Base-by-base conservation (phyloP, 1,284 basidiomycete genomes). In the Apiotrichum montevideense region DNA sequence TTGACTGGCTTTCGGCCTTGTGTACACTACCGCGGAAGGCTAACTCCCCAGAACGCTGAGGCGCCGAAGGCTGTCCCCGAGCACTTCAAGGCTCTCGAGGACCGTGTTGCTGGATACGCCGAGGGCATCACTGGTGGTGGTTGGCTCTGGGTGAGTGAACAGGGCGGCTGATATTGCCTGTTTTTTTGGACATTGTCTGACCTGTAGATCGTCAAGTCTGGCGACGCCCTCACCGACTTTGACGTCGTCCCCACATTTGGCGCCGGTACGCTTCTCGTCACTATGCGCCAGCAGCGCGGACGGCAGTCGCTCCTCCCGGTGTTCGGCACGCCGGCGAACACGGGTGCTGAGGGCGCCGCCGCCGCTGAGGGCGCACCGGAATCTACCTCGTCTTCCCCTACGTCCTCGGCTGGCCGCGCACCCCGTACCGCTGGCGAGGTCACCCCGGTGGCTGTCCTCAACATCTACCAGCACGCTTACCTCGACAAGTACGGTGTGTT, bases 401-500 rank as follows among this genome's bases (percentile, higher is more conserved):
- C 56, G 15, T 32, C 48, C 50, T 42, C 43, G n/a, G 3, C 32
- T 4, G 3, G 32, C 52, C 32, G 21, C 41, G 42, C 49, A n/a
- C 13, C 33, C 32, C 37, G 37, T 8, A 8, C 37, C 8, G 3
- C 34, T 42, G 44, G 35, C 15, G 51, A 58, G 51, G 48, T 46
- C 9, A 61, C 51, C 9, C 75, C 75, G 6, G 54, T 77, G 33
- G 86, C 95, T 69, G 92, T 90, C 65, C 75, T 97, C 60, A 87
- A 86, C 55, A 82, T 95, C 29, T 85, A 92, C 69, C 93, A 97
- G 76, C 93, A 93, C 69, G 87, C 88, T 32, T 98, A 93, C 88
- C 79, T 98, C 65, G 86, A 88, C 50, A 87, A 87, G 59, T 94
- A 90, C 69, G 95, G 95, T 10, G 85, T 98, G 14, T 95, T 90